Base-by-base conservation (phyloP, 805 yeast species). In the Maudiozyma saulgeensis region DNA sequence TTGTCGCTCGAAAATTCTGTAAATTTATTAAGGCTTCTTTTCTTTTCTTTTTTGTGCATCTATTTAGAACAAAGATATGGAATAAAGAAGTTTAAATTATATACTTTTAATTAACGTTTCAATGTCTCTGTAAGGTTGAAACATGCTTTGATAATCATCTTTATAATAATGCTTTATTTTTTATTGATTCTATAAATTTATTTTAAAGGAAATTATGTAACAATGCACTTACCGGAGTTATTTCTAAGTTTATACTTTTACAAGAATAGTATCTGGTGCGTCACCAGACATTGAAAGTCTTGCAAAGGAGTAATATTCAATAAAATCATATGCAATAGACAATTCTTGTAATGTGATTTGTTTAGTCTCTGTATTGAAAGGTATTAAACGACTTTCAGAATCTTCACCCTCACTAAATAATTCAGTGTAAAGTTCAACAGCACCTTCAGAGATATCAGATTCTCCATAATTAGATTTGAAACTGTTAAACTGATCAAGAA, bases 261-360 rank as follows among this genome's bases (percentile, higher is more conserved):
- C 38, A 35, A 35, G 18, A 13, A 35, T 35, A 13, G 38, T 35
- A n/a, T 35, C 38, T 35, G 38, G 38, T 6, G 38, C 38, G 15
- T 61, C 64, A 12, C 52, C 54, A 21, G 55, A 49, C 51, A 53
- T 15, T 6, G 63, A 55, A 3, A 45, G 15, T 49, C 66, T 56
- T 5, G 61, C 56, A 43, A 60, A 61, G 2, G 60, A 51, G 41
- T 56, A 53, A 4, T 46, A 44, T 13, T 37, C 13, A 6, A 60
- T 46, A 41, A 60, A 62, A 3, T 46, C 44, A 26, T 51, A 46
- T 3, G 60, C 64, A 6, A 15, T 18, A 18, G 49, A 25, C 1
- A 53, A 44, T 16, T 58, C 54, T 15, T 44, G 26, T 8, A 53
- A 13, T 0, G 52, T 43, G 16, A 57, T 34, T n/a, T 42, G 23